Evolutionary conservation across 805 yeast genomes (phyloP).

Genomic region (Wickerhamomyces ciferrii): DNA sequence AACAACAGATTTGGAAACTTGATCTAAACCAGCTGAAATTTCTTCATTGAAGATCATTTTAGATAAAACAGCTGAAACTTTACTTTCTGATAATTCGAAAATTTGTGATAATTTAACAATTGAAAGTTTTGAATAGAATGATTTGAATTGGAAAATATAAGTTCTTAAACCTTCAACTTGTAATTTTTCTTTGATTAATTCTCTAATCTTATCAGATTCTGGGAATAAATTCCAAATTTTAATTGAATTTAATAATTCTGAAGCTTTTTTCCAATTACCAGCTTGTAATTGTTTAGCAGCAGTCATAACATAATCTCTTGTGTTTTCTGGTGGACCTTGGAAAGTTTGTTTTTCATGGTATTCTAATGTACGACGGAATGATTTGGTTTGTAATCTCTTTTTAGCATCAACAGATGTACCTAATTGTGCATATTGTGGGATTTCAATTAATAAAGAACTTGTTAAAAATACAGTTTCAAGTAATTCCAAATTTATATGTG

Average conservation of each 20-base stretch:
- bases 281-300: constrained; percentile 84
- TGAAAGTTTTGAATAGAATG: constrained; percentile 71
- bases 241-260: constrained; percentile 65
- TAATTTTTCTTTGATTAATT: constrained; percentile 70
- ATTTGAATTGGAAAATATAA: constrained; percentile 80
- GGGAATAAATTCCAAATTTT: constrained; percentile 84
- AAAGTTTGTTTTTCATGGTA: constrained; percentile 91
- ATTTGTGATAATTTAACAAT: constrained; percentile 55
- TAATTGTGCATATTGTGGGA: constrained; percentile 82
- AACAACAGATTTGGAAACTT: constrained; percentile 53
- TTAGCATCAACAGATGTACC: constrained; percentile 50
- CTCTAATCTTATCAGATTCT: constrained; percentile 58
- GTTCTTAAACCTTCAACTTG: constrained; percentile 91
- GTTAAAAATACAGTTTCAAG: constrained; percentile 93
- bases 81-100: constrained; percentile 56
- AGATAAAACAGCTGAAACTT: constrained; percentile 59
- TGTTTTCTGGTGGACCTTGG: constrained; percentile 97
- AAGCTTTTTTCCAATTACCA: constrained; percentile 85
- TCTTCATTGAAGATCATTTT: constrained; percentile 78
- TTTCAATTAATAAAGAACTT: constrained; percentile 80
- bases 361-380: constrained; percentile 87
- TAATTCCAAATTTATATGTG: constrained; percentile 94
- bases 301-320: constrained; percentile 87
- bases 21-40: constrained; percentile 69
- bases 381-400: constrained; percentile 64